Evolutionary conservation across 768 basidiomycete species (phyloP).

Genomic region (Lactarius evosmus): DNA sequence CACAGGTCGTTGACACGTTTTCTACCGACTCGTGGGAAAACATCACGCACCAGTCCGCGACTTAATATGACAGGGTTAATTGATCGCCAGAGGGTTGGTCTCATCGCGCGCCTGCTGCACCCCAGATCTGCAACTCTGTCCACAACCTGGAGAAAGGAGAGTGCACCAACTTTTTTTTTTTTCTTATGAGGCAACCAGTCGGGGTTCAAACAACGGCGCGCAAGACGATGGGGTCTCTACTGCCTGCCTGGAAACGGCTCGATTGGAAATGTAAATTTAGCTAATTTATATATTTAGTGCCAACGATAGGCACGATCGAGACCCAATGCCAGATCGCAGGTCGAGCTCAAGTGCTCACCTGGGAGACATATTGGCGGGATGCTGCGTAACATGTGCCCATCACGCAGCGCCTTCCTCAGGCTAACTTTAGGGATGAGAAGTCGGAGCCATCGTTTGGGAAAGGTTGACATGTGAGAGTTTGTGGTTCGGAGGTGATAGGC

Average conservation of each 20-base stretch:
- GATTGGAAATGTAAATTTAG: neutral
- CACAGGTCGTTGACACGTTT: neutral
- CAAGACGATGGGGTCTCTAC: neutral
- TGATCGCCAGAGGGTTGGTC: neutral
- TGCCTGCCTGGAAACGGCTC: too few species aligned
- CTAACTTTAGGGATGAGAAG: too few species aligned
- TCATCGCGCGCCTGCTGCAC: neutral
- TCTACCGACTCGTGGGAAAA: neutral
- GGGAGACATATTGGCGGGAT: neutral
- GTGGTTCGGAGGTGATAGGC: neutral
- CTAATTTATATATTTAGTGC: neutral
- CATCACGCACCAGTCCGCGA: neutral
- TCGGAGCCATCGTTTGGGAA: neutral
- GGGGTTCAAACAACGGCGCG: neutral
- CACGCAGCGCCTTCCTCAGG: too few species aligned
- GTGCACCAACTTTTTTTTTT: neutral
- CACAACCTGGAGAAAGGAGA: neutral
- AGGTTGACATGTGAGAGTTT: neutral
- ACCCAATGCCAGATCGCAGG: neutral
- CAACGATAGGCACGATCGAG: neutral
- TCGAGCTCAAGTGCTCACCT: neutral
- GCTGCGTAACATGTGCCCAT: neutral
- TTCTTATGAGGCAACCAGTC: neutral
- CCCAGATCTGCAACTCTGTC: neutral
- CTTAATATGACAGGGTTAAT: neutral